Evolutionary conservation across 768 basidiomycete genomes (phyloP).

Genomic region (Pisolithus albus): DNA sequence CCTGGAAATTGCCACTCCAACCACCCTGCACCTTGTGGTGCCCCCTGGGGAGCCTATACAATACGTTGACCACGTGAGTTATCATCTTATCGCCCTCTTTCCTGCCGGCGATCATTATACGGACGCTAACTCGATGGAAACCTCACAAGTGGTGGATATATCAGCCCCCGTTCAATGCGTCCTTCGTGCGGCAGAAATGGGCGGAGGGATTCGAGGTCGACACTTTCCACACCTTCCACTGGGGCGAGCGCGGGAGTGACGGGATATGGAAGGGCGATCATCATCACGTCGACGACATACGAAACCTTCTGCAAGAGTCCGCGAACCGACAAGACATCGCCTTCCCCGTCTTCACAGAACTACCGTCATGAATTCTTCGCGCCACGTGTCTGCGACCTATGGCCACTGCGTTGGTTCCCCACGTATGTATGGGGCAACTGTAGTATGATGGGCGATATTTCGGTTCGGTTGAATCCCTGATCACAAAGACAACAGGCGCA

Average conservation of each 20-base stretch:
- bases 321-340: constrained; percentile 29
- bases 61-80: constrained; percentile 41
- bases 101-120: not conserved
- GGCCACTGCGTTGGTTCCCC: too few relatives aligned
- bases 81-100: not conserved
- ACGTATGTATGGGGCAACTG: too few relatives aligned
- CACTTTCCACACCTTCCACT: constrained; percentile 46
- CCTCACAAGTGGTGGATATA: constrained; percentile 40
- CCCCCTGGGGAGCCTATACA: constrained; percentile 35
- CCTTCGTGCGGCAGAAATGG: constrained; percentile 43
- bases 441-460: too few relatives aligned
- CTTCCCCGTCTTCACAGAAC: constrained; percentile 12
- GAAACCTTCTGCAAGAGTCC: constrained; percentile 32
- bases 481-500: too few relatives aligned
- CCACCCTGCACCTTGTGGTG: constrained; percentile 36
- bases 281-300: constrained; percentile 31
- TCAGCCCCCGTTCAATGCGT: constrained; percentile 39
- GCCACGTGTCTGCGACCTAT: too few relatives aligned
- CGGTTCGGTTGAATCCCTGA: too few relatives aligned
- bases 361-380: not conserved
- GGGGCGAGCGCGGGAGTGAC: constrained; percentile 34
- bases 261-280: constrained; percentile 32
- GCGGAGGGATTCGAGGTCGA: constrained; percentile 41
- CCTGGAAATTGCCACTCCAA: constrained; percentile 44
- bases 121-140: not conserved